Evolutionary conservation across 768 basidiomycete genomes (phyloP).

Genomic region (Hortiboletus flavorubellus): DNA sequence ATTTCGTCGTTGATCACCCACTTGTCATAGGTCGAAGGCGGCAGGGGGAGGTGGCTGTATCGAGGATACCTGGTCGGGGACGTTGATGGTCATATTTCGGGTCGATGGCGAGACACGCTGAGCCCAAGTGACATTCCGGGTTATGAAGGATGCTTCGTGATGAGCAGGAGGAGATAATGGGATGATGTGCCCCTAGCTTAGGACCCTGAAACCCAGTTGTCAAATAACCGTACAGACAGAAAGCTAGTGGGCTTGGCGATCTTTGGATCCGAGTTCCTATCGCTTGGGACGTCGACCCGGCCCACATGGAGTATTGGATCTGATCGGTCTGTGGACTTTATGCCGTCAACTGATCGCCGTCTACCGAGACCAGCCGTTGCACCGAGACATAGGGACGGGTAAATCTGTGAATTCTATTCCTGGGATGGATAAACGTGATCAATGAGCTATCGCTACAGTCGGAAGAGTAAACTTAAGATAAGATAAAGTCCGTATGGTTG

Average conservation of each 20-base stretch:
- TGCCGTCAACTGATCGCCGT: not conserved
- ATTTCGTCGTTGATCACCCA: not conserved
- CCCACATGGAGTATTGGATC: not conserved
- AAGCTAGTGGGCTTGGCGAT: not conserved
- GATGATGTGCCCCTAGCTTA: not conserved
- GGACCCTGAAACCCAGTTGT: not conserved
- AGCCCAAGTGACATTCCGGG: slow-evolving; percentile 60
- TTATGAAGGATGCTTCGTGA: slow-evolving; percentile 84
- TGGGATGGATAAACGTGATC: not conserved
- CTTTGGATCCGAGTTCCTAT: not conserved
- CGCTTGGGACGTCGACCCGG: not conserved
- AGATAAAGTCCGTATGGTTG: not conserved
- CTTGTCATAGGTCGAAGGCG: slow-evolving; percentile 52
- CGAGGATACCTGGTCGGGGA: slow-evolving; percentile 78
- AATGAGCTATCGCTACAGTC: slow-evolving; percentile 21
- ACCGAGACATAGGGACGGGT: not conserved
- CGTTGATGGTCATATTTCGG: slow-evolving; percentile 65
- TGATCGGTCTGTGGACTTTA: not conserved
- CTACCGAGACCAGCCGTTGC: not conserved
- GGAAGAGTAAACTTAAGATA: not conserved
- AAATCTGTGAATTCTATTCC: slow-evolving; percentile 1
- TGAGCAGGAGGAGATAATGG: slow-evolving; percentile 57
- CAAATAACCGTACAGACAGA: not conserved
- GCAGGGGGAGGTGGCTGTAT: slow-evolving; percentile 83
- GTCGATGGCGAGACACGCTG: slow-evolving; percentile 84